A percentile compares a stretch with the other conserved stretches of the same genome.
Evolutionary conservation across 345 rosid genomes (phyloP).

Genomic region (Mercurialis annua): DNA sequence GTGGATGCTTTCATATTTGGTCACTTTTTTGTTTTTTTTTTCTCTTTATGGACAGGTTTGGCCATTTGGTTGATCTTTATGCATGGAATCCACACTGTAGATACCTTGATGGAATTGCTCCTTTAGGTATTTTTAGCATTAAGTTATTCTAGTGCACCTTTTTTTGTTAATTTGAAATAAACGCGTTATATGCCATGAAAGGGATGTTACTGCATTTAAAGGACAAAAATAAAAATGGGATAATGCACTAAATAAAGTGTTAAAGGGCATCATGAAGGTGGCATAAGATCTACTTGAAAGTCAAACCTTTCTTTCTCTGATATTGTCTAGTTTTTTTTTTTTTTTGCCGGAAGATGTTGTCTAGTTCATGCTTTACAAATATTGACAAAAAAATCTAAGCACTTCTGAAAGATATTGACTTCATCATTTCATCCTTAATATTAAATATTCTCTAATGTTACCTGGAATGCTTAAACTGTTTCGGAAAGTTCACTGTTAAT

Average conservation of each 20-base stretch:
- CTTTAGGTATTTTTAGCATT: slow-evolving; percentile 61
- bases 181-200: slow-evolving; percentile 13
- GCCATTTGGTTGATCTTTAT: slow-evolving; percentile 82
- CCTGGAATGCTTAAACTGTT: slow-evolving; percentile 1
- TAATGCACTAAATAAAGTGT: slow-evolving; percentile 27
- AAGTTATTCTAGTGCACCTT: slow-evolving; percentile 5
- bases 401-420: slow-evolving; percentile 20
- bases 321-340: no score
- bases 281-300: slow-evolving; percentile 20
- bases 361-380: slow-evolving; percentile 14
- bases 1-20: neutral
- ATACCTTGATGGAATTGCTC: slow-evolving; percentile 82
- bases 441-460: slow-evolving; percentile 9
- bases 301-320: slow-evolving; percentile 21
- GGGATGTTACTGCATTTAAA: slow-evolving; percentile 17
- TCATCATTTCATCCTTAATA: slow-evolving; percentile 12
- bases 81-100: slow-evolving; percentile 96
- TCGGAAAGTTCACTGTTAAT: slow-evolving; percentile 10
- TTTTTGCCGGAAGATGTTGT: no score
- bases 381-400: slow-evolving; percentile 11
- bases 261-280: slow-evolving; percentile 11
- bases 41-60: slow-evolving; percentile 52
- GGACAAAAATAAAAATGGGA: slow-evolving; percentile 27
- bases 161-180: slow-evolving; percentile 3
- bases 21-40: neutral